Percentiles rank a stretch among this genome's conserved stretches.
Conservation (phyloP, 805 yeast genomes). For the Wilhelminamyces savonicus region DNA sequence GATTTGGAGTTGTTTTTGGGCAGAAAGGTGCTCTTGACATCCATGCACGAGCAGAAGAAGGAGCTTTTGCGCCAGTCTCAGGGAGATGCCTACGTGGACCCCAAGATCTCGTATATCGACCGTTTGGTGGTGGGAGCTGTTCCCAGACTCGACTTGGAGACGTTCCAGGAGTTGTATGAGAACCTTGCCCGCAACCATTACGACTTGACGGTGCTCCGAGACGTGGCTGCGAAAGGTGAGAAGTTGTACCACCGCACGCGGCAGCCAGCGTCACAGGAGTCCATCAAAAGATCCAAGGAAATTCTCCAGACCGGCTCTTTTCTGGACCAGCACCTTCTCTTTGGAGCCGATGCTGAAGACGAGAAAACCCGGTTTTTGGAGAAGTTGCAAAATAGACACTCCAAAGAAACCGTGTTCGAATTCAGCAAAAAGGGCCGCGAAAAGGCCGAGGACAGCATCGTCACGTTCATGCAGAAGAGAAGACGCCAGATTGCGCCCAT, state of each 20-base stretch:
- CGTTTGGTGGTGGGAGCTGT: slow-evolving; percentile 77
- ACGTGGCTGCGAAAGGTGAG: slow-evolving; percentile 83
- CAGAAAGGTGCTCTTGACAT: slow-evolving; percentile 63
- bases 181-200: slow-evolving; percentile 54
- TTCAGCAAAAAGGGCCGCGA: slow-evolving; percentile 45
- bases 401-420: slow-evolving; percentile 92
- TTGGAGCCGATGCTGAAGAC: slow-evolving; percentile 68
- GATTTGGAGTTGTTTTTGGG: slow-evolving; percentile 91
- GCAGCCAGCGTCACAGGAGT: slow-evolving; percentile 77
- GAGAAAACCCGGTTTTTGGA: slow-evolving; percentile 71
- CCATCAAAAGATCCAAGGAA: slow-evolving; percentile 82
- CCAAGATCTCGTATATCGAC: slow-evolving; percentile 64
- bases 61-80: slow-evolving; percentile 44
- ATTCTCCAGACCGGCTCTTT: slow-evolving; percentile 62
- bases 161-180: slow-evolving; percentile 64
- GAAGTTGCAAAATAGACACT: slow-evolving; percentile 58
- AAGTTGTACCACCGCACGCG: slow-evolving; percentile 80
- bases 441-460: slow-evolving; percentile 60
- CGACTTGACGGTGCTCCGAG: slow-evolving; percentile 59
- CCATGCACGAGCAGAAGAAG: slow-evolving; percentile 60
- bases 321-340: slow-evolving; percentile 81
- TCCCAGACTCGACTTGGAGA: slow-evolving; percentile 70
- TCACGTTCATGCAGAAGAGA: slow-evolving; percentile 79
- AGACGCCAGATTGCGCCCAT: slow-evolving; percentile 85
- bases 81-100: slow-evolving; percentile 39